phyloP scores from a whole-genome alignment of 129 eudicot genomes.

The Lactuca saligna region DNA sequence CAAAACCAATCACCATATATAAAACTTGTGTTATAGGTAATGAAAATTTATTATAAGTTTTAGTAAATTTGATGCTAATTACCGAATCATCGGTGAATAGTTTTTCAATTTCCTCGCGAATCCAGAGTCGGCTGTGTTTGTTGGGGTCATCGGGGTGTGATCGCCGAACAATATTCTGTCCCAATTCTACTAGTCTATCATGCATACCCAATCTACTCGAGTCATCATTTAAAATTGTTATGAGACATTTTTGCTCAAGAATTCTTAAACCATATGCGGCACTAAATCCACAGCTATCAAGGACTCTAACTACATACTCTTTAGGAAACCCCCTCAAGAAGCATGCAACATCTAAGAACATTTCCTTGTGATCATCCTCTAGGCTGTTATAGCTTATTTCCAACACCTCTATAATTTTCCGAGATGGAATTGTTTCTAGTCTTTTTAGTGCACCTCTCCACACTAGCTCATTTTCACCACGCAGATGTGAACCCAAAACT shows the following conservation, averaged over 20 bases:
- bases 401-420: constrained; percentile 1
- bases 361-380: constrained; percentile 6
- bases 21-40: not conserved
- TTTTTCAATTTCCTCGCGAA: not conserved
- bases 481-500: no score
- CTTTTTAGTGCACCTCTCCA: no score
- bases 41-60: not conserved
- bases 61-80: not conserved
- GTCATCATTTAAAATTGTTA: not conserved
- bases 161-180: constrained; percentile 24
- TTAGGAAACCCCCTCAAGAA: not conserved
- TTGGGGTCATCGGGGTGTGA: not conserved
- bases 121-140: constrained; percentile 12
- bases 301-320: not conserved
- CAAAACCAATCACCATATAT: not conserved
- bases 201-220: constrained; percentile 1
- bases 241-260: constrained; percentile 26
- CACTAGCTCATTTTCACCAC: no score
- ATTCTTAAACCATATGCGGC: constrained; percentile 20
- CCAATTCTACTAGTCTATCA: constrained; percentile 35
- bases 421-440: not conserved
- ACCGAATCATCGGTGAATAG: constrained; percentile 3
- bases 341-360: constrained; percentile 13
- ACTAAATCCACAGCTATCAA: constrained; percentile 21
- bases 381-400: constrained; percentile 23